Evolutionary conservation across 805 yeast genomes (phyloP).

Genomic region (Metschnikowia cerradonensis): DNA sequence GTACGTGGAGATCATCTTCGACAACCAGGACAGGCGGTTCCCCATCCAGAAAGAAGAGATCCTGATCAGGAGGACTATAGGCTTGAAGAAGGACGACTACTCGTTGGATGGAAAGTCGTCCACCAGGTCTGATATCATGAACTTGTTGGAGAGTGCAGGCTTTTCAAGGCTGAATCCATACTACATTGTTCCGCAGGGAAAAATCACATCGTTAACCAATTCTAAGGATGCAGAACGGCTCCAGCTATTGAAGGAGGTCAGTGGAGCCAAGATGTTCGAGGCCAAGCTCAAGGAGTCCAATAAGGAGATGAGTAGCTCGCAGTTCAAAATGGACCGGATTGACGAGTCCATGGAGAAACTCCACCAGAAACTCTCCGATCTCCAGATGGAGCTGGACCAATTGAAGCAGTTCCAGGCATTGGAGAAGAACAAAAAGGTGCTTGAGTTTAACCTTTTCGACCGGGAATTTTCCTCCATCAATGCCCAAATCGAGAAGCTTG

Average conservation of each 20-base stretch:
- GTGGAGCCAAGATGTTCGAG: conserved; percentile 93
- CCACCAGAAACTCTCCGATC: conserved; percentile 67
- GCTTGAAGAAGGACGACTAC: conserved; percentile 89
- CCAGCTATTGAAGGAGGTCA: conserved; percentile 78
- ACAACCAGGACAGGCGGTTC: conserved; percentile 72
- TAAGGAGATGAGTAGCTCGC: conserved; percentile 74
- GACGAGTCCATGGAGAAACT: conserved; percentile 69
- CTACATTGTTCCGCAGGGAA: conserved; percentile 96
- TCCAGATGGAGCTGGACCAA: conserved; percentile 77
- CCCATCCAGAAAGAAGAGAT: conserved; percentile 68
- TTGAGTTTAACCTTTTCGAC: conserved; percentile 72
- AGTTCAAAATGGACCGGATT: conserved; percentile 64
- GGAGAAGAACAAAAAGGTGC: conserved; percentile 63
- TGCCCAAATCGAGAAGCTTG: conserved; percentile 56
- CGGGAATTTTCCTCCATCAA: conserved; percentile 66
- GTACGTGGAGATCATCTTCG: conserved; percentile 84
- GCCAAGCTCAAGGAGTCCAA: conserved; percentile 70
- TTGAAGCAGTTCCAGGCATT: conserved; percentile 63
- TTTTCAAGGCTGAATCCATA: conserved; percentile 88
- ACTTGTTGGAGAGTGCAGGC: conserved; percentile 85
- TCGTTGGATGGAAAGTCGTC: conserved; percentile 77
- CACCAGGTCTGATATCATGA: conserved; percentile 75
- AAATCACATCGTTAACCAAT: conserved; percentile 81
- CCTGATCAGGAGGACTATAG: conserved; percentile 80
- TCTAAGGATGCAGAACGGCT: conserved; percentile 84